These are phyloP conservation scores for Termitomyces sp. DNA, from an alignment of 768 basidiomycete species.

Conservation along the genomic window DNA sequence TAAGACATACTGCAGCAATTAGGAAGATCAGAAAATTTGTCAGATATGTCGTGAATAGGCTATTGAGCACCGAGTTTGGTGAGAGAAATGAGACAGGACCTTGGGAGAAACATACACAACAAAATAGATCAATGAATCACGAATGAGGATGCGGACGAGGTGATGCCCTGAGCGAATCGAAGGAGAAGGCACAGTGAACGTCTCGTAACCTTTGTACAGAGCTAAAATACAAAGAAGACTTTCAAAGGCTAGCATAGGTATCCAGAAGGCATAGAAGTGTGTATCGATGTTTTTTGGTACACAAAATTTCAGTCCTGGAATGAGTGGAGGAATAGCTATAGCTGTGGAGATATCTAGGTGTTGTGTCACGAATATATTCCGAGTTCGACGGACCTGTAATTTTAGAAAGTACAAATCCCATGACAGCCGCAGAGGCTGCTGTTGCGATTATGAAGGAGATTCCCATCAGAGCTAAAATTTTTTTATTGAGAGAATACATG, in stretches of 20 bases:
- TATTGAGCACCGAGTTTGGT: constrained; percentile 15
- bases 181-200: constrained; percentile 29
- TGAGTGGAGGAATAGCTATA: constrained; percentile 6
- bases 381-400: constrained; percentile 30
- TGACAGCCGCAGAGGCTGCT: constrained; percentile 37
- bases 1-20: constrained; percentile 21
- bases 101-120: constrained; percentile 36
- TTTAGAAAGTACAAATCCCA: constrained; percentile 35
- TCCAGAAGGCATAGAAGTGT: constrained; percentile 54
- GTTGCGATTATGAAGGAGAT: constrained; percentile 32
- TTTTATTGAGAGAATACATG: constrained; percentile 48
- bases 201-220: constrained; percentile 42
- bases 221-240: constrained; percentile 43
- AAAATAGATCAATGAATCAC: constrained; percentile 55
- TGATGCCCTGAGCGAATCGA: constrained; percentile 35
- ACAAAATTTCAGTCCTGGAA: constrained; percentile 33
- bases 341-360: constrained; percentile 5
- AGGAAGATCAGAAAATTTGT: constrained; percentile 41
- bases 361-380: neutral
- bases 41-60: constrained; percentile 52
- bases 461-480: constrained; percentile 41
- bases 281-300: constrained; percentile 28
- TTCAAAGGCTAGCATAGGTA: constrained; percentile 53
- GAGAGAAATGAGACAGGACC: neutral
- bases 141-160: constrained; percentile 44